Percentiles rank a stretch among this genome's conserved stretches.
Evolutionary conservation across 2,329 filamentous ascomycete species (phyloP).

Genomic region (Fusarium longipes): DNA sequence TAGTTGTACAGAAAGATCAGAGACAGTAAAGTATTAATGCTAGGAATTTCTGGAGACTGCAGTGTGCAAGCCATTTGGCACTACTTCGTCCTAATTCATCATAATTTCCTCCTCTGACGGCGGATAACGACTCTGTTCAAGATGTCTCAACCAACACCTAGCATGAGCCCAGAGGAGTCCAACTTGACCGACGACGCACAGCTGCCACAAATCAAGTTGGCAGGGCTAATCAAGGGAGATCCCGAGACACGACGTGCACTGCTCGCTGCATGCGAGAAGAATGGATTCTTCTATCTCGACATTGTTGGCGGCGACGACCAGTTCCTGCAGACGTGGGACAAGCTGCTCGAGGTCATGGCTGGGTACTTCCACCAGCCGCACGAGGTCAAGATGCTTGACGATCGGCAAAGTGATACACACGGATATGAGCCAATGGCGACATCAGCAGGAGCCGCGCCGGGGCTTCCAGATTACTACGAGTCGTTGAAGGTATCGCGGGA

Average conservation of each 20-base stretch:
- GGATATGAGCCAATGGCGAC: constrained; percentile 9
- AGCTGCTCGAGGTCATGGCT: constrained; percentile 9
- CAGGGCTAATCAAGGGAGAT: constrained; percentile 6
- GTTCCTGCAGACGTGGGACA: constrained; percentile 7
- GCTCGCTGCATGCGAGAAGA: constrained; percentile 10
- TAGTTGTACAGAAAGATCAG: constrained; percentile 2
- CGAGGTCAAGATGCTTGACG: constrained; percentile 4
- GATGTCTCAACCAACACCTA: constrained; percentile 5
- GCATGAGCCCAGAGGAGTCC: constrained; percentile 2
- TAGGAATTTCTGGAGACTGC: constrained; percentile 5
- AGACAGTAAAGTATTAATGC: constrained; percentile 11
- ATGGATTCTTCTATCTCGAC: constrained; percentile 8
- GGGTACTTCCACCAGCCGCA: constrained; percentile 7
- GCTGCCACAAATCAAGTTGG: constrained; percentile 6
- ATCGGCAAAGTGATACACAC: constrained; percentile 8
- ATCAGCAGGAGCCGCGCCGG: constrained; percentile 7
- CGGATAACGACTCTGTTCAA: constrained; percentile 5
- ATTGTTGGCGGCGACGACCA: constrained; percentile 10
- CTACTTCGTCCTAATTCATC: constrained; percentile 7
- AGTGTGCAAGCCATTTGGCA: constrained; percentile 1
- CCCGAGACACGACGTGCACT: constrained; percentile 5
- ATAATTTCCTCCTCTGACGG: background rate
- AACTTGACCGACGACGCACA: background rate
- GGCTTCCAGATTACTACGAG: constrained; percentile 11
- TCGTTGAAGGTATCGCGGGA: constrained; percentile 11